Base-by-base conservation (phyloP, 2,329 filamentous ascomycete genomes). In the Pezicula neosporulosa region DNA sequence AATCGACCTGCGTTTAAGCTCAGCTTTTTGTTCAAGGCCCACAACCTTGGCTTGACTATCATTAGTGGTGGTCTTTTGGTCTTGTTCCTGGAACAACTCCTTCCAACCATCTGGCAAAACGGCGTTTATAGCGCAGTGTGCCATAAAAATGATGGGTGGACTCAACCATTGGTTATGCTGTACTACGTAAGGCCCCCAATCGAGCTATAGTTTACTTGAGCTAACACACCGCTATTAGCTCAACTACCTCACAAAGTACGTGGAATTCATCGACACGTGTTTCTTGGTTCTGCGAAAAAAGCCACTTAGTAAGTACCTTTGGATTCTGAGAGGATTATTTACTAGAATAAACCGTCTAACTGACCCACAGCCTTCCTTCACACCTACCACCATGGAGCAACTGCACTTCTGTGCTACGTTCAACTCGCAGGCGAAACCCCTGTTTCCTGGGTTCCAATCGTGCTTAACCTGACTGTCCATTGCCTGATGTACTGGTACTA, bases 121-220 rank as follows among this genome's bases (percentile, higher is more conserved):
- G 92, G 92, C 50, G 74, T 96, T 62, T 96, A 96, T 78, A 85
- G 87, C 67, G 78, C 89, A 61, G 94, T 97, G 65, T 97, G 92
- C 75, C n/a, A 44, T 9, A 70, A 86, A 61, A 72, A 85, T 2
- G 91, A 91, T 62, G 91, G 91, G 60, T 96, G 91, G 90, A 96
- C 92, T 15, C 86, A 93, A 71, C 88, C 87, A 62, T 75, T 97
- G 63, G 89, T 96, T 58, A 85, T 93, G 57, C 77, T 97, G 59
- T 97, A 97, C 82, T 97, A 96, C 72, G 91, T 96, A 75, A 68
- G 90, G 79, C 10, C 33, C 18, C 6, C 10, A 44, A 30, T 12
- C 3, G 18, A 19, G 24, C 35, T 36, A 24, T 24, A 4, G 24
- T 15, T 6, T 30, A n/a, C 18, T 6, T 38, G 13, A 30, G 7